Base-by-base conservation (phyloP, 306 rosid genomes). In the Malus orientalis region DNA sequence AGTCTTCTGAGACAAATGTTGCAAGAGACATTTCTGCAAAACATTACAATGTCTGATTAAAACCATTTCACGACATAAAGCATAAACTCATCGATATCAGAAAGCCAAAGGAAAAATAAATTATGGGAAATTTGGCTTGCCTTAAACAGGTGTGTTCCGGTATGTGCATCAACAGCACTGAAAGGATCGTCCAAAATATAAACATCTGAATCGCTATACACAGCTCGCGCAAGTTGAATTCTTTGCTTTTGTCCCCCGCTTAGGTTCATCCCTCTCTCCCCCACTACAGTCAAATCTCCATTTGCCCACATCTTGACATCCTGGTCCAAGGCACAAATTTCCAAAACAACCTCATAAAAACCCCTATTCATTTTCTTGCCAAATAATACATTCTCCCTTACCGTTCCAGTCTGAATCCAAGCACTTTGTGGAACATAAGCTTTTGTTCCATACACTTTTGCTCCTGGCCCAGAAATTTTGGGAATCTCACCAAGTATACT, bases 191-290 rank as follows among this genome's bases (percentile, higher is more conserved):
- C 98, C 19, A 94, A 82, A 83, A 94, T 90, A 73, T 89, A 94
- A 78, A 94, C 84, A 84, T 92, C 98, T 1, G 97, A 86, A 84
- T 90, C 90, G 83, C 87, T 88, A 73, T 92, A 94, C 60, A 90
- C 86, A 45, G 98, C 98, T 67, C 98, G 85, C 33, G 97, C 98
- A 59, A 94, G 84, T 82, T 94, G 98, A 85, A 94, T 82, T 77
- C 97, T 81, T 80, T 94, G 98, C 77, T 94, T 94, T 72, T 94
- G 92, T 25, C 98, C 98, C 40, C 98, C 98, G 71, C 98, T 94
- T 77, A 94, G 84, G 89, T 94, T 94, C 77, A 90, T 76, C 69
- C 98, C 98, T 80, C 97, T 89, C 83, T 94, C 97, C 74, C 93
- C 97, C 75, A 94, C 89, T 29, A 82, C 76, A 18, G 86, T 87